Evolutionary conservation across 2,329 filamentous ascomycete genomes (phyloP).

Genomic region (Sporothrix pseudoabietina): DNA sequence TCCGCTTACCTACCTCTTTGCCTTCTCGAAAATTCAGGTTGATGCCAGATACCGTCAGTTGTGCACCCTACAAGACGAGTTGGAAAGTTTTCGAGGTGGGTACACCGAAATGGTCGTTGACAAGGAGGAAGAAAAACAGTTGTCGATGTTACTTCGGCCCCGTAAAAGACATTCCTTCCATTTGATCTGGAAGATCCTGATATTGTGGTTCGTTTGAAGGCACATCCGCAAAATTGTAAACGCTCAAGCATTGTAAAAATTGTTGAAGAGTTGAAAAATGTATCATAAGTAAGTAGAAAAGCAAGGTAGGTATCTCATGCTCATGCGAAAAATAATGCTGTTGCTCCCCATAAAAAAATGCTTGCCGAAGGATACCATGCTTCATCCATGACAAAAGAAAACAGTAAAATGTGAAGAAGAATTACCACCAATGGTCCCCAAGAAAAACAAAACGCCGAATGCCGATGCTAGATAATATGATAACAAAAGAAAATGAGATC

Average conservation of each 20-base stretch:
- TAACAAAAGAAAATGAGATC: slow-evolving; percentile 12
- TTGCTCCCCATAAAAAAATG: slow-evolving; percentile 12
- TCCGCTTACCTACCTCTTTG: background rate
- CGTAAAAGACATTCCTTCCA: too few species aligned
- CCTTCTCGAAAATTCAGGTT: background rate
- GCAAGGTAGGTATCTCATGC: slow-evolving; percentile 21
- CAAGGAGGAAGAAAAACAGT: background rate
- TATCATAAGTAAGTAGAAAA: background rate
- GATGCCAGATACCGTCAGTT: background rate
- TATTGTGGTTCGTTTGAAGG: background rate
- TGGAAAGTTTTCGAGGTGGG: background rate
- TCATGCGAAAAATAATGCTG: slow-evolving; percentile 15
- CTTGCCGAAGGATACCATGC: background rate
- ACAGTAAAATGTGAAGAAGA: background rate
- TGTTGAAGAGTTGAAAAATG: background rate
- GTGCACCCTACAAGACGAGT: too few species aligned
- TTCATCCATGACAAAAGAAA: background rate
- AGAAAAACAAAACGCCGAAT: background rate
- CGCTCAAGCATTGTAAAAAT: background rate
- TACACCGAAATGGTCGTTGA: background rate
- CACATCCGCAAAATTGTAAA: background rate
- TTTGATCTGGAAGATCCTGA: background rate
- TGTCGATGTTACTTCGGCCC: background rate
- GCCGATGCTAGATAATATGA: slow-evolving; percentile 17
- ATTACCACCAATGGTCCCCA: background rate